Evolutionary conservation across 2,329 filamentous ascomycete genomes (phyloP), one percentile per base, ranked within the genome.

Genomic region (Nemania sp.): DNA sequence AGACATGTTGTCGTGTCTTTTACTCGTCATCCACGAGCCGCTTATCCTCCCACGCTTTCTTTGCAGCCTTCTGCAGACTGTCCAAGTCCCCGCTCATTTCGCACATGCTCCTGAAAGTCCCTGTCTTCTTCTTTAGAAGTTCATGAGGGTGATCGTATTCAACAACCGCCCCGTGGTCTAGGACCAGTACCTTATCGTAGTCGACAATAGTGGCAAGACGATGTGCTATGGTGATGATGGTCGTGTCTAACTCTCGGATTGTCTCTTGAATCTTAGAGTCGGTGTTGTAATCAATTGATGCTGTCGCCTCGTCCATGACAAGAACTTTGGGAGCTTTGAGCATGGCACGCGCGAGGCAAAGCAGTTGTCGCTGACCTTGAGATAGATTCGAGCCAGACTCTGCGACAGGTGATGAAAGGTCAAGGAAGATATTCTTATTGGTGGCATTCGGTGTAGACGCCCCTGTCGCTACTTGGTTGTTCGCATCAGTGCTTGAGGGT

Each of bases 301-400:
- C 96, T 0, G 96, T 99, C 0, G 96, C 96, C 83, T 99, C 96
- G 80, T 99, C 96, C 96, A 99, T 98, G 77, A 99, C 91, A n/a
- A 99, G 85, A 1, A 99, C 94, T 72, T 92, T 94, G 0, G 96
- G 94, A 38, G 89, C 88, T 81, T 97, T 98, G 70, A 99, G 90
- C 73, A 99, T 89, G 0, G 96, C 96, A 63, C 96, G 91, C 0
- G 95, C 96, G 10, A 99, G 89, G 78, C 96, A 99, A 64, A 99
- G 85, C 10, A 99, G 90, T 80, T 99, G 96, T 7, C 96, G 90
- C 79, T 99, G 96, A 54, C 96, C 96, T 80, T 99, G 96, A 0
- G 95, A 98, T 11, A 99, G 86, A 76, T 99, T 99, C 70, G 91
- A 92, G 55, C 96, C 96, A 0, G 94, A 98, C 78, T 98, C 96